Percentiles rank a stretch among this genome's conserved stretches.
Conservation (phyloP, 257 asterid species). For the Agastache rugosa region DNA sequence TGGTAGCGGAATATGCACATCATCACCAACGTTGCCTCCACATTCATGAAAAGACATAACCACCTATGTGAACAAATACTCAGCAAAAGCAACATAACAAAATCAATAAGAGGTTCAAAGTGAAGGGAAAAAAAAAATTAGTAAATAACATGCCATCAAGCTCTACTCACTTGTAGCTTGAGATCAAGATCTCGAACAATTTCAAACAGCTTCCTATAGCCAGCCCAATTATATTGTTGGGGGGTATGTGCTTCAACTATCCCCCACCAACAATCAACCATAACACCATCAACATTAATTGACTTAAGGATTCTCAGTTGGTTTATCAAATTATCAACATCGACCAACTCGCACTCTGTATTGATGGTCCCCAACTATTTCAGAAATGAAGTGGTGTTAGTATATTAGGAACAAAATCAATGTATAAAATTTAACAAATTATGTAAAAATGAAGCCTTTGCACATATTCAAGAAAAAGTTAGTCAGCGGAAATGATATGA, state of each 20-base stretch:
- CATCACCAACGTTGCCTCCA: constrained; percentile 84
- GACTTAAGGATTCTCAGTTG: constrained; percentile 63
- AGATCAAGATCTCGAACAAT: constrained; percentile 61
- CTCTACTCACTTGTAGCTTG: constrained; percentile 61
- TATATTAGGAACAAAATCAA: constrained; percentile 14
- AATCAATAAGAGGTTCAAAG: neutral
- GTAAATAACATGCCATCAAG: neutral
- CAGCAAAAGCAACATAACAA: neutral
- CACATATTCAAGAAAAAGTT: neutral
- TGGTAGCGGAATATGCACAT: constrained; percentile 83
- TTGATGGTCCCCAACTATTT: constrained; percentile 61
- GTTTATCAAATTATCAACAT: constrained; percentile 52
- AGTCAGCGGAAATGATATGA: neutral
- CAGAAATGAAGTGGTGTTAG: constrained; percentile 19
- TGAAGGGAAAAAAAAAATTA: neutral
- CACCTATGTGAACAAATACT: constrained; percentile 47
- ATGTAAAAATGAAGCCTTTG: neutral
- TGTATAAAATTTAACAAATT: neutral
- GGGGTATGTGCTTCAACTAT: constrained; percentile 71
- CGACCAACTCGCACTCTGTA: constrained; percentile 65
- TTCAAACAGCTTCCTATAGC: constrained; percentile 63
- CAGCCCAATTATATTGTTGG: constrained; percentile 72
- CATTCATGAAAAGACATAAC: constrained; percentile 90
- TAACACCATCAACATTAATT: constrained; percentile 68
- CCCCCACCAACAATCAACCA: constrained; percentile 96